Conservation (phyloP, 108 stramenopile species). For the Nitzschia sp. region DNA sequence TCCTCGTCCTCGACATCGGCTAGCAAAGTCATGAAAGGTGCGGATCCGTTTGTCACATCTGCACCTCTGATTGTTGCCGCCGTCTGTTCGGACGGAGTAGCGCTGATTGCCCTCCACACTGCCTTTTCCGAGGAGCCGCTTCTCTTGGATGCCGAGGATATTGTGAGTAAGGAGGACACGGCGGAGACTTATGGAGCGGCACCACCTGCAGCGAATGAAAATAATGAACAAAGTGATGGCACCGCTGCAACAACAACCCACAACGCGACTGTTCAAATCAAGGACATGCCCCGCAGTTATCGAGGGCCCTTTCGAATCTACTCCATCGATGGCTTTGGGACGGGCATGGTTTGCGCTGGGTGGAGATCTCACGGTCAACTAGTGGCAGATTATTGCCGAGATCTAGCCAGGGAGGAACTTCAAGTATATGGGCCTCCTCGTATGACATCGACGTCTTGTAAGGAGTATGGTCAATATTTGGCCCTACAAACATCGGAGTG, state of each 20-base stretch:
- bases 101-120: constrained; percentile 57
- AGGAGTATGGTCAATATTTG: constrained; percentile 52
- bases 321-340: constrained; percentile 46
- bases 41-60: constrained; percentile 56
- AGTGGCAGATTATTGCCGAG: constrained; percentile 44
- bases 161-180: neutral
- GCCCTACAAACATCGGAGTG: constrained; percentile 60
- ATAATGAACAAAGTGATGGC: neutral
- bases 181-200: neutral
- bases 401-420: constrained; percentile 50
- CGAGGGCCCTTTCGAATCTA: constrained; percentile 72
- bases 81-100: constrained; percentile 63
- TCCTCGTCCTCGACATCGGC: neutral
- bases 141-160: constrained; percentile 6
- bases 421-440: constrained; percentile 33
- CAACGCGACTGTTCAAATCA: constrained; percentile 18
- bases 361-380: constrained; percentile 74
- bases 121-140: constrained; percentile 28
- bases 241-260: neutral
- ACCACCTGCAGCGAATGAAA: neutral
- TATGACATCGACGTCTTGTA: neutral
- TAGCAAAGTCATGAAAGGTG: neutral
- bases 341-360: constrained; percentile 59
- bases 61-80: constrained; percentile 69
- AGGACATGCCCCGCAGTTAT: constrained; percentile 48